These are phyloP conservation scores for Daldinia sp. DNA, from an alignment of 2,329 filamentous ascomycete species.

Conservation along the genomic window DNA sequence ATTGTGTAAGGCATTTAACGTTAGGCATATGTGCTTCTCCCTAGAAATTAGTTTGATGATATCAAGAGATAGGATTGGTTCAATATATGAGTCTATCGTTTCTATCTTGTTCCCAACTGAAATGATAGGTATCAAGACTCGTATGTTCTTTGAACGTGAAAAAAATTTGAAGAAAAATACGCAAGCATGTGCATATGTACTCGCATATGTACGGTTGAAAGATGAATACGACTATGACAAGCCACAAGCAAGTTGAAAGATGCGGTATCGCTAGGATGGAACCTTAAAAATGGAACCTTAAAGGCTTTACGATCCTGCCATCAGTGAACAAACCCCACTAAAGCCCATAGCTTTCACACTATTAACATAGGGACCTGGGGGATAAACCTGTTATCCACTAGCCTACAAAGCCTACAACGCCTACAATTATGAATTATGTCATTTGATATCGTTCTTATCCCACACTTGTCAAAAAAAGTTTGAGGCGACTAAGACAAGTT, in stretches of 20 bases:
- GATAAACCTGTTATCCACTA: slow-evolving; percentile 6
- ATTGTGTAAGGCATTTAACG: slow-evolving; percentile 6
- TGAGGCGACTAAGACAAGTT: not conserved
- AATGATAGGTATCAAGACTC: slow-evolving; percentile 14
- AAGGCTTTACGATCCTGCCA: not conserved
- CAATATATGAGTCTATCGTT: slow-evolving; percentile 1
- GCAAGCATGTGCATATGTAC: slow-evolving; percentile 6
- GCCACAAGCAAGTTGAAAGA: slow-evolving; percentile 15
- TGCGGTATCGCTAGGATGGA: slow-evolving; percentile 8
- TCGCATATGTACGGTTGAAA: slow-evolving; percentile 3
- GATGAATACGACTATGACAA: slow-evolving; percentile 6
- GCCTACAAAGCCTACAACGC: slow-evolving; percentile 6
- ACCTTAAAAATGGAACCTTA: not conserved
- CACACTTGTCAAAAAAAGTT: slow-evolving; percentile 11
- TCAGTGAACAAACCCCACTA: not conserved
- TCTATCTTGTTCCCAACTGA: slow-evolving; percentile 1
- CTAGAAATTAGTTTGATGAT: slow-evolving; percentile 8
- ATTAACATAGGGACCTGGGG: not conserved
- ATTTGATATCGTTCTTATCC: slow-evolving; percentile 20
- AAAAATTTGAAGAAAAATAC: not conserved
- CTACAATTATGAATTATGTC: slow-evolving; percentile 28
- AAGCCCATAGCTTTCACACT: not conserved
- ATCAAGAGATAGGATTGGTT: not conserved
- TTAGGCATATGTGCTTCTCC: slow-evolving; percentile 11
- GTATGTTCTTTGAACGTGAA: slow-evolving; percentile 12